Evolutionary conservation across 2,329 filamentous ascomycete genomes (phyloP), one percentile per base, ranked within the genome.

Genomic region (Apiospora saccharicola): DNA sequence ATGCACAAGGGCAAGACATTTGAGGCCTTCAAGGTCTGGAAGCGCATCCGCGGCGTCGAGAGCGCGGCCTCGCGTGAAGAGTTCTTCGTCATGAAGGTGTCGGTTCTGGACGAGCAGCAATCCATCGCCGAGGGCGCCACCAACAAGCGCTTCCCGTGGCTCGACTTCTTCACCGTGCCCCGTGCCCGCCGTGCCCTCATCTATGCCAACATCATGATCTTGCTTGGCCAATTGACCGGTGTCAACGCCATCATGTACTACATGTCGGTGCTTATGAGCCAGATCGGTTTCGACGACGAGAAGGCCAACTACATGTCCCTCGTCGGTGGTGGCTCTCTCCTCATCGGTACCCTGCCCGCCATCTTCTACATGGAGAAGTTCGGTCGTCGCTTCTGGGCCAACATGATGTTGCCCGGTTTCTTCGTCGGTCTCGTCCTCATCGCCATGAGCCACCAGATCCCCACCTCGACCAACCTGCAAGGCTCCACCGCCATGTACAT

Each of bases 361-460:
- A 89, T 92, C 71, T 86, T 93, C 78, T 88, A 89, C 74, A 94
- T 94, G 92, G 92, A 94, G 78, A 88, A 85, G 3, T 93, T 90
- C 68, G 92, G 92, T 16, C 90, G 92, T 30, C 90, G 92, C 4
- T 93, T 93, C 86, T 94, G 92, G 92, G 92, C 91, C 44, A 92
- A 91, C 74, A 86, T 86, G 5, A 94, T 92, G 89, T 83, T 94
- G 53, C 91, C 91, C 0, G 90, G 91, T 0, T 94, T 93, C 85
- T 92, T 94, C 77, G 79, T 93, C 64, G 92, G 92, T 22, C 85
- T 94, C 0, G 81, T 93, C 13, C 83, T 94, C 34, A 90, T 94
- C 73, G 92, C 91, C 5, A 82, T 86, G 24, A 89, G 87, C 64
- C 93, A 93, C 81, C 87, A 89, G 13, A 86, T 92, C 53, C 79